Conservation (phyloP, 768 basidiomycete species). For the Leccinellum rugosiceps region DNA sequence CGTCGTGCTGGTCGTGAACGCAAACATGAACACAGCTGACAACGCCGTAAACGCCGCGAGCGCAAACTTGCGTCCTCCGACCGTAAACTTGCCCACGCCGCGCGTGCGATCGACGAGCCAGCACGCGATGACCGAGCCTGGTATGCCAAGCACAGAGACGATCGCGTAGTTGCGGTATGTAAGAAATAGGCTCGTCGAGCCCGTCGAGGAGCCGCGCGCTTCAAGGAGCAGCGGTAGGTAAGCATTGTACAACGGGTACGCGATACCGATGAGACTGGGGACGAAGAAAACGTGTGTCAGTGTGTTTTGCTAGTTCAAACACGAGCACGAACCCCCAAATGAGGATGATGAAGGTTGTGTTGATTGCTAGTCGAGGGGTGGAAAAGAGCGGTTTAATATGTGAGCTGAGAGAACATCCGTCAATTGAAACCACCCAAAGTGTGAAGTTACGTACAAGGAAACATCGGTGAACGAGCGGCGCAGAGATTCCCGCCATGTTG, state of each 20-base stretch:
- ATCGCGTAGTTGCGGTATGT: slow-evolving; percentile 51
- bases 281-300: neutral
- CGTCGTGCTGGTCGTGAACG: slow-evolving; percentile 48
- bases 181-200: slow-evolving; percentile 18
- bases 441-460: slow-evolving; percentile 34
- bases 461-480: slow-evolving; percentile 36
- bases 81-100: slow-evolving; percentile 27
- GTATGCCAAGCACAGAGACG: slow-evolving; percentile 44
- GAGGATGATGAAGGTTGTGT: slow-evolving; percentile 46
- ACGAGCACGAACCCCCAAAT: slow-evolving; percentile 45
- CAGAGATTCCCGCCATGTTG: slow-evolving; percentile 22
- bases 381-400: slow-evolving; percentile 51
- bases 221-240: slow-evolving; percentile 51
- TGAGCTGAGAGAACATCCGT: slow-evolving; percentile 29
- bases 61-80: slow-evolving; percentile 48
- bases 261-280: slow-evolving; percentile 41
- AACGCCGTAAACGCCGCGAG: slow-evolving; percentile 43
- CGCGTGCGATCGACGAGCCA: slow-evolving; percentile 44
- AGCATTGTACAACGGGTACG: slow-evolving; percentile 50
- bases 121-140: slow-evolving; percentile 47
- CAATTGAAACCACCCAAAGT: neutral
- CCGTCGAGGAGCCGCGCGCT: slow-evolving; percentile 29
- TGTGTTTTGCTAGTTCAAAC: neutral
- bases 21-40: slow-evolving; percentile 47
- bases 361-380: slow-evolving; percentile 40